Evolutionary conservation across 164 flowering plant species (phyloP).

Genomic region (Vitis rupestris): DNA sequence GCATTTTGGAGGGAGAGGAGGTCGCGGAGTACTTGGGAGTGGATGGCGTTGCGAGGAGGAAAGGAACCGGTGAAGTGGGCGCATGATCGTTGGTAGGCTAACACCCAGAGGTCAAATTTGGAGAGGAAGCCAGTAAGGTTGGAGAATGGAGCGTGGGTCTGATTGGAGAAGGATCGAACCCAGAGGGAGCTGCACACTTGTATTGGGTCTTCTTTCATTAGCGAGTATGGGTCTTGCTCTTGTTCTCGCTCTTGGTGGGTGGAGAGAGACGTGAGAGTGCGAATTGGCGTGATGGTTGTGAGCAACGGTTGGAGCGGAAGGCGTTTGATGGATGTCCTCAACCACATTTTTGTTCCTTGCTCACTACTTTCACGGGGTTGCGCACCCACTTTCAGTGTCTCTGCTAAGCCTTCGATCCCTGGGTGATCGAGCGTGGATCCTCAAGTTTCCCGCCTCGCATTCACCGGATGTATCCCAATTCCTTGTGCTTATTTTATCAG

Average conservation of each 20-base stretch:
- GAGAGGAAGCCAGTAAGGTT: constrained; percentile 84
- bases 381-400: no score
- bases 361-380: not conserved
- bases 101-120: constrained; percentile 87
- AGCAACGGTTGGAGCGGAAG: constrained; percentile 17
- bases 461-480: no score
- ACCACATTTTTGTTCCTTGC: constrained; percentile 23
- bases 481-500: no score
- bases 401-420: not conserved
- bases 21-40: constrained; percentile 42
- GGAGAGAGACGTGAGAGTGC: constrained; percentile 18
- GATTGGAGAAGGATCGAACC: constrained; percentile 68
- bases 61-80: constrained; percentile 80
- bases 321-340: constrained; percentile 51
- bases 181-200: constrained; percentile 68
- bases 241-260: constrained; percentile 2
- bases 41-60: constrained; percentile 77
- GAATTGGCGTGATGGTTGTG: constrained; percentile 7
- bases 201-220: constrained; percentile 82
- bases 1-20: constrained; percentile 70
- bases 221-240: constrained; percentile 54
- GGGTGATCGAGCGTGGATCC: not conserved
- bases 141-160: constrained; percentile 38
- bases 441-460: not conserved
- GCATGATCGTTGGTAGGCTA: constrained; percentile 86